Base-by-base conservation (phyloP, 768 basidiomycete genomes). In the Rhodotorula kratochvilovae region DNA sequence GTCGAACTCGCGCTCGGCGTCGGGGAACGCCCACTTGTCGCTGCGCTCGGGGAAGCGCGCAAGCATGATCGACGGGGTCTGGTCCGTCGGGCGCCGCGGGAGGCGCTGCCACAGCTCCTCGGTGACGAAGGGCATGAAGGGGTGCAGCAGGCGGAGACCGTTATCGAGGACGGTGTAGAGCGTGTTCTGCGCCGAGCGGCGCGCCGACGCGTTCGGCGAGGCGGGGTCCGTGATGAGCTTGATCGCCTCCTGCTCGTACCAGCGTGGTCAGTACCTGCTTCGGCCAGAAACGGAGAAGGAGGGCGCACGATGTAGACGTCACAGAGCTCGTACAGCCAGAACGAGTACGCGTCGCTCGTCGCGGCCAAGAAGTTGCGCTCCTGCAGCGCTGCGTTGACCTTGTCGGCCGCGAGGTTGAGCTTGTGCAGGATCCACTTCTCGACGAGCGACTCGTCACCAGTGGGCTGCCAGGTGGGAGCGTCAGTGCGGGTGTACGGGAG, bases 241-340 rank as follows among this genome's bases (percentile, higher is more conserved):
- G 88, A 95, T 96, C 6, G 92, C 96, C 85, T 99, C 95, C 56
- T 57, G 56, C 56, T 2, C 4, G 17, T 3, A 17, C 10, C 13
- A 54, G 12, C 92, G 29, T 69, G 35, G 42, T 65, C 46, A 46
- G 42, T 43, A 31, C 16, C 27, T 3, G 7, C 13, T 31, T 10
- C 8, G 17, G 15, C 12, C 21, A 45, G 42, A 16, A 4, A 35
- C 33, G 36, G 93, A 92, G 27, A 53, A 5, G 13, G 33, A 8
- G 15, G 21, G 21, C 56, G 56, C 27, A 57, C 56, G 74, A 99
- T 97, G 82, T 94, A 99, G 35, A 99, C 93, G 79, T 99, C 96
- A 79, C 96, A 99, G n/a, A 98, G 84, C 81, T 99, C 95, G 80
- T 98, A 94, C 50, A 99, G 81, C 95, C 96, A 99, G 84, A 96